Evolutionary conservation across 2,329 filamentous ascomycete species (phyloP), one percentile per base, ranked within the genome.

Genomic region (Samsoniella hepiali): DNA sequence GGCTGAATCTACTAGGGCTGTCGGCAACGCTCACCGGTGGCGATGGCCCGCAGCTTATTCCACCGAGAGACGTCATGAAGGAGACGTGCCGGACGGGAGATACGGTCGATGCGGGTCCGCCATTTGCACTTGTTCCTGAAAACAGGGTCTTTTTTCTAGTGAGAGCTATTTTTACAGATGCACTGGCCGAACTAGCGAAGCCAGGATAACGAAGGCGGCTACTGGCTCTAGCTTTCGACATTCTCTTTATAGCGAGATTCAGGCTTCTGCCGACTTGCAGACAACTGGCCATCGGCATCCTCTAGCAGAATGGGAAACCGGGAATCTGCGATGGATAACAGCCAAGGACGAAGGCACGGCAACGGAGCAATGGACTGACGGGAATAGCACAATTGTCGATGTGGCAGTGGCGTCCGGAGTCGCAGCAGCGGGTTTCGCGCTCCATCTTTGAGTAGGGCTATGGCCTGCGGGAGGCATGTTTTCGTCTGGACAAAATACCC

Each of bases 21-120:
- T 59, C 57, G 57, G 22, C 31, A 59, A 51, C 45, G 29, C 32
- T 59, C 45, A 47, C 45, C 34, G 13, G 42, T 36, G 29, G 57
- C 57, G 44, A 59, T 59, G 57, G 32, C 22, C 57, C 45, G 45
- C 45, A 58, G 22, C n/a, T 11, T 51, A 32, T 59, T 51, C 34
- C 45, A 59, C 57, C 34, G 31, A 59, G 34, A 9, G 34, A 59
- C 34, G 57, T 51, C 57, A 50, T 59, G 3, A 32, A 15, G 36
- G 9, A 42, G 40, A 57, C 34, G 40, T 34, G 47, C 17, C 40
- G 40, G 55, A 40, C 55, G 42, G 40, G 29, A 32, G 4, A 31
- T 45, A 17, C 11, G 27, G 40, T 17, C 29, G 15, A 1, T 57
- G 29, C 40, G 55, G 55, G 55, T 40, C 29, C 32, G 11, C 5